Evolutionary conservation across 768 basidiomycete genomes (phyloP).

Genomic region (Amanita exitialis): DNA sequence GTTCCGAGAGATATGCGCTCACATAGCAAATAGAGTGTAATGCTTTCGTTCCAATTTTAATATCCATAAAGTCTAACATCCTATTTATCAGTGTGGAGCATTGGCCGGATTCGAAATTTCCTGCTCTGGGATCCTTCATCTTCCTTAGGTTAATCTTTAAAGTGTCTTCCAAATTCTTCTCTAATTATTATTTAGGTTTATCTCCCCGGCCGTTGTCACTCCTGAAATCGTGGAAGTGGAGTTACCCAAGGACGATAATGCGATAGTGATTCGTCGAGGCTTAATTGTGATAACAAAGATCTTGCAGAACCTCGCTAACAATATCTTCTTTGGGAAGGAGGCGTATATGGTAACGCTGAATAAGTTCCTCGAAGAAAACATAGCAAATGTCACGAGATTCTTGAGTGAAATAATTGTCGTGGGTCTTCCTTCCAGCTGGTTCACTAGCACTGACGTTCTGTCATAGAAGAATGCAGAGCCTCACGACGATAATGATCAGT

Average conservation of each 20-base stretch:
- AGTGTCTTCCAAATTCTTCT: neutral
- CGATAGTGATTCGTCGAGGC: conserved; percentile 53
- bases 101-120: conserved; percentile 75
- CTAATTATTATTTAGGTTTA: conserved; percentile 46
- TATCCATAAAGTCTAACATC: neutral
- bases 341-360: conserved; percentile 78
- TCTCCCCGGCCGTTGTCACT: conserved; percentile 82
- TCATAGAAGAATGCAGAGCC: conserved; percentile 25
- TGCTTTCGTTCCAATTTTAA: neutral
- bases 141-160: conserved; percentile 59
- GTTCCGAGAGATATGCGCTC: conserved; percentile 79
- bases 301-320: conserved; percentile 90
- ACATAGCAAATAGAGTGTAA: conserved; percentile 73
- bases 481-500: conserved; percentile 60
- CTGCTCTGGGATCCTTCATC: conserved; percentile 83
- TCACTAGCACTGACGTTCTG: neutral
- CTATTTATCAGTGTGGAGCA: conserved; percentile 34
- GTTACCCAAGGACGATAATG: conserved; percentile 49
- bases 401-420: conserved; percentile 63
- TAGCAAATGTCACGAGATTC: conserved; percentile 65
- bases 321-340: conserved; percentile 89
- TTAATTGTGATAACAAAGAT: conserved; percentile 85
- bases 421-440: conserved; percentile 11
- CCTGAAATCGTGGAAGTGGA: conserved; percentile 83
- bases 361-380: conserved; percentile 60